Evolutionary conservation across 441 rosid genomes (phyloP), one percentile per base, ranked within the genome.

Genomic region (Pelargonium citronellum): DNA sequence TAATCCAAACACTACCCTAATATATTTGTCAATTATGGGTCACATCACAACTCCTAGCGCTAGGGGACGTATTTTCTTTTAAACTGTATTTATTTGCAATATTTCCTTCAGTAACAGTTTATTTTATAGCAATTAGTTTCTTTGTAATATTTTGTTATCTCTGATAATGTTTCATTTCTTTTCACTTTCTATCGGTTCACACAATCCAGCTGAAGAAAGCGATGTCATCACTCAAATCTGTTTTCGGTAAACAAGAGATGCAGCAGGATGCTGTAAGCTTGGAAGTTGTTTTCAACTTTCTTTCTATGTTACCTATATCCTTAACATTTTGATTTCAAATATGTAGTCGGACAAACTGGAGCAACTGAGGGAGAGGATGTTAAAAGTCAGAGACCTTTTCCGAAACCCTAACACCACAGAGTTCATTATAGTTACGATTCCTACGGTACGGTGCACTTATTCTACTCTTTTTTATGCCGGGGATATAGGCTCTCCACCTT

Each of bases 351-450:
- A 80, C 67, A 84, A 85, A 76, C 72, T 91, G 76, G 87, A 85
- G 64, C 86, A 79, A 75, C 69, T 91, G 68, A 85, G 86, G 74
- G 85, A 87, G 73, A 85, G 83, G 74, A 84, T 86, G 91, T 80
- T 73, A 79, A 89, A 81, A 84, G 90, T 91, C 63, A 83, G 83
- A 69, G 85, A 86, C 78, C 85, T 89, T 73, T 89, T 91, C 73
- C 86, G 74, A 34, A 83, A 85, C 78, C 72, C 76, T 22, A 75
- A 83, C 64, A 64, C 83, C 70, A 89, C 88, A 8, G 91, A 89
- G 77, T 91, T 91, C 83, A 73, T 89, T 79, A 83, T 89, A 70
- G 95, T 91, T 64, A 85, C 91, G 43, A 87, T 86, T 83, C 97
- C 97, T 69, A 83, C 91, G 78, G 95, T 87, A 87, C 76, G 41